Evolutionary conservation across 1,284 basidiomycete genomes (phyloP).

Genomic region (Vanrija humicola): DNA sequence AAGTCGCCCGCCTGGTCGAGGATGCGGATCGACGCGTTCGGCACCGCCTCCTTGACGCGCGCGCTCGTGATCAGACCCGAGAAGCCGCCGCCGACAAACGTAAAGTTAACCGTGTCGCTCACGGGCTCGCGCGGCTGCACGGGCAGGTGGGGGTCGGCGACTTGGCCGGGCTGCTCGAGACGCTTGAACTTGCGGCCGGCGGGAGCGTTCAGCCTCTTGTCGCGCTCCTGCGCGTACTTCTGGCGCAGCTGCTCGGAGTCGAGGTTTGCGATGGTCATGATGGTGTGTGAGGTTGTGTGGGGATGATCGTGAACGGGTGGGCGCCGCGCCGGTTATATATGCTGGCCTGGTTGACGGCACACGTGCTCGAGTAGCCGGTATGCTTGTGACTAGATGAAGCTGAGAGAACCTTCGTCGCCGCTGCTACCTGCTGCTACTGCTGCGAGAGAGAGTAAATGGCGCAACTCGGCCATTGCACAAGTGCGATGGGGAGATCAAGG

Average conservation of each 20-base stretch:
- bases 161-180: neutral
- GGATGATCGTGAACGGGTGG: no score
- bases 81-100: neutral
- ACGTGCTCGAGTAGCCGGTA: no score
- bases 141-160: neutral
- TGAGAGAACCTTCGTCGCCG: no score
- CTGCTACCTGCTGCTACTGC: no score
- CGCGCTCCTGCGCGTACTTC: constrained; percentile 1
- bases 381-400: no score
- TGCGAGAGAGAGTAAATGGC: no score
- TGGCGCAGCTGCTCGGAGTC: neutral
- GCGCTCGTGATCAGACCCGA: neutral
- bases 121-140: neutral
- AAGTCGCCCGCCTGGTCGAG: constrained; percentile 1
- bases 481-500: neutral
- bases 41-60: neutral
- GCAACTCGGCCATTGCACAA: no score
- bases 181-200: constrained; percentile 1
- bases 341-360: no score
- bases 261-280: no score
- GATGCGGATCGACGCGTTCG: neutral
- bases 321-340: no score
- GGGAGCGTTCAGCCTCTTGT: constrained; percentile 1
- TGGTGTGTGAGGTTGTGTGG: no score
- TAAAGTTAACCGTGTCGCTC: neutral